Evolutionary conservation across 2,329 filamentous ascomycete genomes (phyloP), one percentile per base, ranked within the genome.

Genomic region (Ophiosphaerella herpotricha): DNA sequence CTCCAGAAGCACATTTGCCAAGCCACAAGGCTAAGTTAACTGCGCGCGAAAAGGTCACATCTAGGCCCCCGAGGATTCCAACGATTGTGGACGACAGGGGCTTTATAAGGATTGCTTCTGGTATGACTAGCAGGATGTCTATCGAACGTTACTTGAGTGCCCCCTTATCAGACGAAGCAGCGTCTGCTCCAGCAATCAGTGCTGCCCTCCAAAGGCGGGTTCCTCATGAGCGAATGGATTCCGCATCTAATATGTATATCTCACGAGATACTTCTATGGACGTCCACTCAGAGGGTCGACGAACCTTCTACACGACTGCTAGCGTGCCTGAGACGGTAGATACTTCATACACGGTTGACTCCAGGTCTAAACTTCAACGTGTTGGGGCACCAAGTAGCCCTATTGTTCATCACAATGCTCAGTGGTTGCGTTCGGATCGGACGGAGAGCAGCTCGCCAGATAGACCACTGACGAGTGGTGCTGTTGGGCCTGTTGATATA

Each of bases 61-160:
- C 26, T n/a, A 13, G 29, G 21, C 9, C 42, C 23, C 31, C 36
- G 8, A 40, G 33, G 39, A 11, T 26, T 50, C 49, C 48, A 18
- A 36, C 31, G 5, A 21, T 52, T 11, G 33, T 47, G 21, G 43
- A 21, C 9, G 44, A 16, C 21, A 49, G 56, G 3, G 46, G 31
- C 41, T 47, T 50, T 12, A 48, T 48, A 11, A 54, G 46, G 32
- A 49, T 52, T 29, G 50, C 49, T 31, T 57, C 61, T 3, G 53
- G 57, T 11, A 52, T 57, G 5, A 48, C 57, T 1, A 62, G 54
- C 36, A 52, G 61, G 33, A 62, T 65, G 52, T 65, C 61, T 11
- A 63, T 67, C 21, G 61, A 64, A 38, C 58, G 61, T 2, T 67
- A 67, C 41, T 46, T 67, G 2, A 63, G 48, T 39, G 63, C 63